Evolutionary conservation across 345 rosid species (phyloP), one percentile per base, ranked within the genome.

Genomic region (Populus nigra): DNA sequence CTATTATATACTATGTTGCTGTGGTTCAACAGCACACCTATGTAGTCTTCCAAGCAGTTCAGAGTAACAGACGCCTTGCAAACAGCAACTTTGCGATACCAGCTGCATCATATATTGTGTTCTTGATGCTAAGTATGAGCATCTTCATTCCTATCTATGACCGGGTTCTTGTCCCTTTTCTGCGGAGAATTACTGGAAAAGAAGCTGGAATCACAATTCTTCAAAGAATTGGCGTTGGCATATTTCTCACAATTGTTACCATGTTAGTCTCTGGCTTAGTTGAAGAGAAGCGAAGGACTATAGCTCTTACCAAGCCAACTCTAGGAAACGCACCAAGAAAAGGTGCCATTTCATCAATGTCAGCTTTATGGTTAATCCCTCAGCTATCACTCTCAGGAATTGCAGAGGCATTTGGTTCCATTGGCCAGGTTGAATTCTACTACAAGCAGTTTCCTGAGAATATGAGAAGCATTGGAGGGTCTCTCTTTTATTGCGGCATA

Each of bases 61-160:
- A 84, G 69, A 71, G 78, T 10, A 75, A 87, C 50, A 68, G 88
- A 57, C 76, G 71, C 39, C 20, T 87, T 1, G 82, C 83, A 16
- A 65, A 25, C 17, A 70, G 74, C 29, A 27, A 27, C 1, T 84
- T 85, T 80, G 47, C 61, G 18, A 82, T 87, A 27, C 90, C 90
- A 8, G 84, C 90, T 1, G 90, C 84, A 4, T 76, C 88, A 5
- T 78, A 53, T 71, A 8, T 35, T 13, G 71, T 87, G 65, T 75
- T 85, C 65, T 22, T 41, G 23, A 80, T 88, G 90, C 33, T 88
- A 29, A 65, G 79, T 65, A 55, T 85, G 27, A 67, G 82, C 0
- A 65, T 85, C 5, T 88, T 87, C 86, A 82, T 88, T 3, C 87
- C 88, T 0, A 18, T 86, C 72, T 88, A 85, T 18, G 88, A 88